Evolutionary conservation across 345 rosid genomes (phyloP), one percentile per base, ranked within the genome.

Genomic region (Ailanthus altissimus): DNA sequence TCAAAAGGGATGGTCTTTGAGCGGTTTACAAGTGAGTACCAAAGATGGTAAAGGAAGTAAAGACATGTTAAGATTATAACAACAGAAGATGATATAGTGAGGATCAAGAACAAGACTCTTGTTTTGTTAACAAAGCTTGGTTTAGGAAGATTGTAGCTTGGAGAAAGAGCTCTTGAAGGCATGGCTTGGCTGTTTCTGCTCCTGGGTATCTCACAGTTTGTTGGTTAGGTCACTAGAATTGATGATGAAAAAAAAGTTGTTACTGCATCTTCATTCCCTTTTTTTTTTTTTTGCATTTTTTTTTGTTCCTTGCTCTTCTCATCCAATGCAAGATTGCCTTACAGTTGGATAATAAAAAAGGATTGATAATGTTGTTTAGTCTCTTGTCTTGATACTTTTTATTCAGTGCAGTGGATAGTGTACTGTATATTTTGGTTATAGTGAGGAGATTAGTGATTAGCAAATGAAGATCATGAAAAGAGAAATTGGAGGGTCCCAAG

Each of bases 41-140:
- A 94, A 43, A 94, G 86, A 84, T 96, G 90, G 86, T 96, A 96
- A 50, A 92, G 83, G 74, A 94, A 90, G 91, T 94, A 96, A 63
- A 90, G 76, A 54, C 90, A 50, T 28, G 98, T 83, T 13, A 90
- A 81, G 84, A 92, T 50, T 53, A 96, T 87, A 20, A 96, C 84
- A 5, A 83, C 64, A 53, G 91, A 81, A 53, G 99, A 85, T n/a
- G 99, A 91, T 78, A 92, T 78, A 12, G 89, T 91, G 54, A 96
- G 84, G 76, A 85, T 83, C 77, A 92, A 65, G 83, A 96, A 91
- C 77, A 92, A 82, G 78, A 88, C 64, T 76, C 82, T 86, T 69
- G 92, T 89, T 78, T 76, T 89, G 87, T 76, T 65, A 42, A 82
- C 49, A 75, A 88, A 80, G 80, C 63, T 78, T 42, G 85, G 85